Evolutionary conservation across 345 rosid genomes (phyloP), one percentile per base, ranked within the genome.

Genomic region (Abelmoschus esculentus): DNA sequence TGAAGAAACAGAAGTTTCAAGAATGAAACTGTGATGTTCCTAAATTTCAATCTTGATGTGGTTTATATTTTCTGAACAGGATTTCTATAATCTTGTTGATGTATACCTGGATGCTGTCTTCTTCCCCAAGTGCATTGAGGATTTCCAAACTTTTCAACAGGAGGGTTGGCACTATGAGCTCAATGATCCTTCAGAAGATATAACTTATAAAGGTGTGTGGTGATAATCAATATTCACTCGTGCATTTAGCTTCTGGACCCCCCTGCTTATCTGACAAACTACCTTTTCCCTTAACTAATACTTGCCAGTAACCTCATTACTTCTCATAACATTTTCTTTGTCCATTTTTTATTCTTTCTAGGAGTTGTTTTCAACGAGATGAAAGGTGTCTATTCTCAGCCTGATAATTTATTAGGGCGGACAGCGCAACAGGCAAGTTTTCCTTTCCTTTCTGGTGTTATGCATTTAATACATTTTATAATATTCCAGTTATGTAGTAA

Each of bases 91-190:
- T 74, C 84, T 93, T 73, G 98, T 93, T 61, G 97, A 93, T 81
- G 98, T 93, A 61, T 93, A 93, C 78, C 78, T 93, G 74, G 97
- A 93, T 83, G 97, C 97, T 72, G 97, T 93, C 72, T 93, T 93
- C 88, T 93, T 91, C 83, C 98, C 97, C 36, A 91, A 91, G 76
- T 93, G 98, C 79, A 85, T 87, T 76, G 89, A 88, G 80, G 97
- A 93, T 79, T 71, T 83, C 62, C 96, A 83, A 40, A 93, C 93
- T 26, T 93, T 93, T 82, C 96, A 93, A 70, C 98, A 93, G 73
- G 98, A 93, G 91, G 98, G 98, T 67, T 93, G 98, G 96, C 97
- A 91, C 80, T 89, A 86, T 59, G 98, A 93, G 88, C 97, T 93
- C 62, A 78, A 93, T 58, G 75, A 88, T 82, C 91, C 93, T 42